Percentiles rank a stretch among this genome's conserved stretches.
These are phyloP conservation scores for Nicotiana tomentosiformis DNA, from an alignment of 257 asterid species.

Conservation along the genomic window DNA sequence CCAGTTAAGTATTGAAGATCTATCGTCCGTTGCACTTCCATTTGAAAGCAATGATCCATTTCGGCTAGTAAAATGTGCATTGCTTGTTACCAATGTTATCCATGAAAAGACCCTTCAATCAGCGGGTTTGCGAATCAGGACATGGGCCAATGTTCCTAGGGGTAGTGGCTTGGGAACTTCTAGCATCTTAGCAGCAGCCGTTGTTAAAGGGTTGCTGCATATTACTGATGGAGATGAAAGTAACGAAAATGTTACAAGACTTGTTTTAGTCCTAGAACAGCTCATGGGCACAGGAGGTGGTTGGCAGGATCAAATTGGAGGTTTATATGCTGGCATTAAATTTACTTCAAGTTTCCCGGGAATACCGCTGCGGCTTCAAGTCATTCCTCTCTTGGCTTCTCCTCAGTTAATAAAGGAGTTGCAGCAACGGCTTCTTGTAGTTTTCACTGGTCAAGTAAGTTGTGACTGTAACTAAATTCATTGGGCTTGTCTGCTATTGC, in stretches of 20 bases:
- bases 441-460: conserved; percentile 86
- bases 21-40: conserved; percentile 63
- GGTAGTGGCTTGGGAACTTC: conserved; percentile 99
- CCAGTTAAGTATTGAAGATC: conserved; percentile 35
- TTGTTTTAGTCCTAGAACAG: conserved; percentile 84
- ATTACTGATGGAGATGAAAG: conserved; percentile 70
- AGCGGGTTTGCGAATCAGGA: conserved; percentile 61
- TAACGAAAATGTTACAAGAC: conserved; percentile 77
- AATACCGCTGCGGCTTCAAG: conserved; percentile 76
- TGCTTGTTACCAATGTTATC: conserved; percentile 59
- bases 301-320: conserved; percentile 98
- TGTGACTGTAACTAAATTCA: not conserved
- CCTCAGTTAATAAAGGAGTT: conserved; percentile 57
- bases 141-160: conserved; percentile 98
- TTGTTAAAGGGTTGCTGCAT: conserved; percentile 85
- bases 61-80: conserved; percentile 90
- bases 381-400: conserved; percentile 70
- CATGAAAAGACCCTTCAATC: conserved; percentile 33
- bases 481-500: not conserved
- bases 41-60: conserved; percentile 68
- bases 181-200: conserved; percentile 92
- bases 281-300: conserved; percentile 99
- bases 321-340: conserved; percentile 89
- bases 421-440: conserved; percentile 80
- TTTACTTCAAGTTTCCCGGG: conserved; percentile 89